Evolutionary conservation across 2,329 filamentous ascomycete genomes (phyloP), one percentile per base, ranked within the genome.

Genomic region (Fusarium sp.): DNA sequence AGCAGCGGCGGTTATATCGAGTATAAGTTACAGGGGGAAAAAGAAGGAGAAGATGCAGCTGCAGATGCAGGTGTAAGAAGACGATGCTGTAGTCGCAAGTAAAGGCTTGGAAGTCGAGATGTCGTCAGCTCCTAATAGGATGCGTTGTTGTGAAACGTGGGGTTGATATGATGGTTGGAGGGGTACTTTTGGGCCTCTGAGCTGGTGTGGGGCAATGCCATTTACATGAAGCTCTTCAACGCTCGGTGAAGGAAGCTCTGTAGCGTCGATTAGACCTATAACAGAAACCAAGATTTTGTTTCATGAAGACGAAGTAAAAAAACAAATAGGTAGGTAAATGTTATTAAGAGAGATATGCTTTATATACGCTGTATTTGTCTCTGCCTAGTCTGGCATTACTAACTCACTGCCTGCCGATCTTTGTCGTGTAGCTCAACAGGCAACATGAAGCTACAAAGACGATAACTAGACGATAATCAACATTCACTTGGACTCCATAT

Each of bases 61-160:
- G 44, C 40, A 44, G 40, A 49, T 54, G 46, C 62, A 47, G 41
- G 53, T 49, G 50, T 43, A 54, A 70, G 37, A 25, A 49, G 35
- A 19, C n/a, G 17, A n/a, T 37, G 17, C 35, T 37, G 17, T 37
- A n/a, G 7, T 37, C 35, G 17, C 35, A 30, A n/a, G n/a, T n/a
- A 37, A 47, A 41, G 50, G 27, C 46, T 37, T 57, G 55, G 23
- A 33, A 40, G 48, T 68, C 23, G 52, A 51, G 59, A 64, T 65
- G 57, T 56, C 48, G 45, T 63, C 49, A 58, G 57, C 47, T 48
- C 59, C 45, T 59, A 44, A 33, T 44, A 54, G 23, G 48, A 62
- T 52, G 33, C 67, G 40, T 58, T 63, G 62, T 56, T 47, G 25
- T 57, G 64, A 56, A 67, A 66, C 62, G 62, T 67, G 62, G 62